Percentiles rank a stretch among this genome's conserved stretches.
Conservation (phyloP, 331 rosid genomes). For the Dryas integrifolia region DNA sequence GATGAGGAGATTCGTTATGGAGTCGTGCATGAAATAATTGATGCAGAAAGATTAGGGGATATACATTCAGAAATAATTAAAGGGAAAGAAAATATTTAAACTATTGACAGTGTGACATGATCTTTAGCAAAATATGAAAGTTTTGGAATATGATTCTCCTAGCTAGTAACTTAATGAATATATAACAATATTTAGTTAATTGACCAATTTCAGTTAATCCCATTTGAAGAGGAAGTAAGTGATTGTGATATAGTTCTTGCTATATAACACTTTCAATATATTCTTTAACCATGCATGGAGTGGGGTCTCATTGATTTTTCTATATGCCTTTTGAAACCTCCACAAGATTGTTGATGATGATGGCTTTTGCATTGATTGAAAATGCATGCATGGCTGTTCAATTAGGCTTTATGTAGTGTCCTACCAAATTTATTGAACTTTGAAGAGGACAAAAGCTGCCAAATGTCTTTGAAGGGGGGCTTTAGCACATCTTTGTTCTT, state of each 20-base stretch:
- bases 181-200: slow-evolving; percentile 5
- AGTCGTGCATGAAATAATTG: slow-evolving; percentile 14
- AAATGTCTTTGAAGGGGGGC: slow-evolving; percentile 39
- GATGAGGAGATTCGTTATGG: slow-evolving; percentile 22
- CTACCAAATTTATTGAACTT: slow-evolving; percentile 34
- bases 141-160: slow-evolving; percentile 37
- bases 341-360: slow-evolving; percentile 23
- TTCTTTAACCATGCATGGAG: slow-evolving; percentile 27
- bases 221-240: slow-evolving; percentile 24
- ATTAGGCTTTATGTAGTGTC: slow-evolving; percentile 36
- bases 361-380: slow-evolving; percentile 33
- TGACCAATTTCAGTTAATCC: slow-evolving; percentile 2
- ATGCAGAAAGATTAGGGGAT: slow-evolving; percentile 12
- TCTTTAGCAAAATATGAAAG: slow-evolving; percentile 13
- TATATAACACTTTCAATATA: slow-evolving; percentile 26
- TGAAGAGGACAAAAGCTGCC: slow-evolving; percentile 39
- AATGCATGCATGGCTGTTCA: slow-evolving; percentile 28
- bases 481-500: slow-evolving; percentile 41
- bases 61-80: slow-evolving; percentile 17
- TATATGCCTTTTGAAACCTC: slow-evolving; percentile 26
- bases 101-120: slow-evolving; percentile 1
- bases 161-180: slow-evolving; percentile 12
- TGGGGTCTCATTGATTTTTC: slow-evolving; percentile 32
- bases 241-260: slow-evolving; percentile 21
- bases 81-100: slow-evolving; percentile 3